phyloP scores from a whole-genome alignment of 2,329 filamentous ascomycete genomes.

The Penicillium sp. region DNA sequence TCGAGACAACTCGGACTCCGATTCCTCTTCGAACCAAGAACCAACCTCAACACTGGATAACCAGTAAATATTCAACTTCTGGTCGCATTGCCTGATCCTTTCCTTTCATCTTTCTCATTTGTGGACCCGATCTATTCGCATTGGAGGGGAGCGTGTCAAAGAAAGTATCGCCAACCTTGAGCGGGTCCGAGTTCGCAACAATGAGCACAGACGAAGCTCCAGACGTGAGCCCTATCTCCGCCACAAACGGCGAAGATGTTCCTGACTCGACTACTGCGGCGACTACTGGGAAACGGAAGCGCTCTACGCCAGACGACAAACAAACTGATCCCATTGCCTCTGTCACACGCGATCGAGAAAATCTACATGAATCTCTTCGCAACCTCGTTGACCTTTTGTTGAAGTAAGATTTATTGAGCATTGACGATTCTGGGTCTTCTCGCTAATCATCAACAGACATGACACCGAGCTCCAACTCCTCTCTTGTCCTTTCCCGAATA shows the following conservation, averaged over 20 bases:
- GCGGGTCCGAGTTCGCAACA: conserved; percentile 25
- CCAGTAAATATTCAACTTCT: conserved; percentile 5
- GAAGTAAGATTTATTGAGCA: conserved; percentile 27
- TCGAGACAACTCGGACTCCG: conserved; percentile 26
- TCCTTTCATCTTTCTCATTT: conserved; percentile 3
- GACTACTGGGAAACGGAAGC: conserved; percentile 44
- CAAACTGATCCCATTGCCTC: conserved; percentile 25
- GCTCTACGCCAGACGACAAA: conserved; percentile 35
- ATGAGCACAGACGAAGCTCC: conserved; percentile 41
- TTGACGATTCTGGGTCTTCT: background rate
- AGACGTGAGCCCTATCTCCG: conserved; percentile 29
- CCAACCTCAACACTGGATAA: conserved; percentile 19
- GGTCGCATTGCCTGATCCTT: conserved; percentile 16
- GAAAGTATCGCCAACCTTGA: conserved; percentile 12
- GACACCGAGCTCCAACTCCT: conserved; percentile 45
- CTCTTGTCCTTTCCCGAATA: conserved; percentile 37
- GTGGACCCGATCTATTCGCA: conserved; percentile 4
- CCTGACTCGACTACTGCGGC: conserved; percentile 30
- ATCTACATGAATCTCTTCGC: conserved; percentile 36
- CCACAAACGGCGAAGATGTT: conserved; percentile 36
- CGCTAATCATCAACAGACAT: conserved; percentile 35
- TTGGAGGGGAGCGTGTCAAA: conserved; percentile 18
- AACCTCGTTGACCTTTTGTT: conserved; percentile 34
- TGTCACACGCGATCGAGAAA: conserved; percentile 29
- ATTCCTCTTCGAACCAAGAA: conserved; percentile 24